Conservation (phyloP, 345 rosid species). For the Zanthoxylum bungeanum region DNA sequence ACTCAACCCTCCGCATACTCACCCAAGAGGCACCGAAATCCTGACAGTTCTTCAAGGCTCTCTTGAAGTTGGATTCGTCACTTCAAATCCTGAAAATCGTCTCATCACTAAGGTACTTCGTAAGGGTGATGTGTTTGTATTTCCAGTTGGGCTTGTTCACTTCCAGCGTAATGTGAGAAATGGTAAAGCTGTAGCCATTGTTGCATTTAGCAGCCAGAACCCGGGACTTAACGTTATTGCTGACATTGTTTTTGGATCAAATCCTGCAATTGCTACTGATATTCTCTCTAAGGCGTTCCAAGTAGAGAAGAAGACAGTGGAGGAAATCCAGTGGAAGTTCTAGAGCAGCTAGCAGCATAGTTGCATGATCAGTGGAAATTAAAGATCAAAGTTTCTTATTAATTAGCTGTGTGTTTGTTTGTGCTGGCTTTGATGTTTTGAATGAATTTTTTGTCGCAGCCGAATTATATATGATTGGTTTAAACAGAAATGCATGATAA, state of each 20-base stretch:
- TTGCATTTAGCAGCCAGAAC: slow-evolving; percentile 15
- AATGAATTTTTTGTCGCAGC: neutral
- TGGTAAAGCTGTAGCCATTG: neutral
- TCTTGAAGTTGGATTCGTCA: slow-evolving; percentile 10
- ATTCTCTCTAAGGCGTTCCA: slow-evolving; percentile 17
- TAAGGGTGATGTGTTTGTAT: slow-evolving; percentile 11
- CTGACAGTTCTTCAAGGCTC: slow-evolving; percentile 5
- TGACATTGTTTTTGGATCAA: slow-evolving; percentile 15
- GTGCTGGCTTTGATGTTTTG: neutral
- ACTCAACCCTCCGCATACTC: slow-evolving; percentile 14
- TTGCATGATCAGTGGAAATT: neutral
- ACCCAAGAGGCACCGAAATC: slow-evolving; percentile 16
- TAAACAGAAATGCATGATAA: no score
- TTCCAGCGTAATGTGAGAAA: slow-evolving; percentile 12
- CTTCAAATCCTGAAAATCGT: slow-evolving; percentile 1
- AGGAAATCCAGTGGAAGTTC: slow-evolving; percentile 5
- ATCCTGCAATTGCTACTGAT: slow-evolving; percentile 1
- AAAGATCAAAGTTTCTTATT: neutral
- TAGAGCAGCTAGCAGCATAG: neutral
- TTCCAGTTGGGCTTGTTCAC: slow-evolving; percentile 11
- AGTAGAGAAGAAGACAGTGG: neutral
- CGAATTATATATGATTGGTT: no score
- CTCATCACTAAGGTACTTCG: neutral
- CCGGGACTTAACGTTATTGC: slow-evolving; percentile 7
- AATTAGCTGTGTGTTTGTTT: neutral